Evolutionary conservation across 805 yeast species (phyloP), one percentile per base, ranked within the genome.

Genomic region (Candida xyloterini): DNA sequence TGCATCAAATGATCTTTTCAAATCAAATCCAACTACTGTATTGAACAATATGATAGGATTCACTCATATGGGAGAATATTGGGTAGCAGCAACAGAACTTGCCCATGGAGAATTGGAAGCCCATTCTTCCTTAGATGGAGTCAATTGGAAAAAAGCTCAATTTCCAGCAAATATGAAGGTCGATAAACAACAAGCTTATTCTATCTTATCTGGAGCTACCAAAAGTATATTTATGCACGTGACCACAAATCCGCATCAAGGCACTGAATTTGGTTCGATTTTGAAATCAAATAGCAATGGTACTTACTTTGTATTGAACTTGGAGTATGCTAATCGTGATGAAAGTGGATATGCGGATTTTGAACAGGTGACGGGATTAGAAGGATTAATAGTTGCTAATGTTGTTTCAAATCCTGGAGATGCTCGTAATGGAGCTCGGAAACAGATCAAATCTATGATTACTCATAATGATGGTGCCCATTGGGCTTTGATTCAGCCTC

Each of bases 201-300:
- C 96, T 1, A 73, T 87, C 8, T 66, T 91, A 23, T 85, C 86
- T 18, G 78, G 91, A 0, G 68, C 71, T 20, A 69, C 86, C 0
- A 74, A 79, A 18, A 73, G 95, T 0, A 69, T 90, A 7, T 81
- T 86, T 62, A 56, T 90, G 60, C 96, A 86, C 57, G 82, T 88
- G 9, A 84, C 95, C 5, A 81, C 89, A 0, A 70, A 70, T 50
- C 60, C 66, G 16, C 67, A 67, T 26, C 36, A 53, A 2, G 78
- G 74, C 9, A 58, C 68, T n/a, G 90, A 85, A 51, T 80, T 61
- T 57, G 97, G 97, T 10, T 67, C 85, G 1, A 63, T 90, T 14
- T 66, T 90, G 55, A 89, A 90, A 57, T 86, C 95, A 2, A 88
- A 89, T 61, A 81, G 84, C 11, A 83, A 85, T 50, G 98, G 98